A percentile compares a stretch with the other conserved stretches of the same genome.
Conservation (phyloP, 352 stramenopile genomes). For the Pythium angustatum region DNA sequence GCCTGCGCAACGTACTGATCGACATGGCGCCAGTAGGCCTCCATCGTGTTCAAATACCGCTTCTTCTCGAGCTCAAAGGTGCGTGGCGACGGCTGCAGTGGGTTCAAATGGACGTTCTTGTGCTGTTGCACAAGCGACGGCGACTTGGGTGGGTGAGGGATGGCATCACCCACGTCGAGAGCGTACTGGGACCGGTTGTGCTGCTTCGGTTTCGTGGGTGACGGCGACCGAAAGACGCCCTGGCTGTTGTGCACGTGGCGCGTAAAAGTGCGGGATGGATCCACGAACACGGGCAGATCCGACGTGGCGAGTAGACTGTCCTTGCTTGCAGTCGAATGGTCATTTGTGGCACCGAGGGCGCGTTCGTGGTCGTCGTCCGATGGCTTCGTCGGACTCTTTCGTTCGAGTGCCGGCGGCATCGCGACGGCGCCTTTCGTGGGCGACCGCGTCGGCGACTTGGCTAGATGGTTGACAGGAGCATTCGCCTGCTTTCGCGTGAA, state of each 20-base stretch:
- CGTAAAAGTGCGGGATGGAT: slow-evolving; percentile 57
- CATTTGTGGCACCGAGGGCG: not conserved
- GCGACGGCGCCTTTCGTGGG: slow-evolving; percentile 42
- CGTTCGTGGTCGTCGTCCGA: slow-evolving; percentile 15
- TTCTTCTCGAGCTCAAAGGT: slow-evolving; percentile 83
- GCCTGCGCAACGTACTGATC: slow-evolving; percentile 55
- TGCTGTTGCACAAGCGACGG: slow-evolving; percentile 17
- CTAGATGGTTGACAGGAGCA: slow-evolving; percentile 39
- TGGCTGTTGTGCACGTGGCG: slow-evolving; percentile 70
- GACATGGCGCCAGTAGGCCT: slow-evolving; percentile 86
- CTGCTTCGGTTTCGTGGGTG: slow-evolving; percentile 35
- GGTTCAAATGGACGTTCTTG: slow-evolving; percentile 41
- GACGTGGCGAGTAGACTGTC: slow-evolving; percentile 19
- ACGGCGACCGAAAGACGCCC: slow-evolving; percentile 53
- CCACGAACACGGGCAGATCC: slow-evolving; percentile 52
- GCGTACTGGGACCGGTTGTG: slow-evolving; percentile 35
- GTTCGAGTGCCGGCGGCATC: slow-evolving; percentile 57
- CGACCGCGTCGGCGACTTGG: slow-evolving; percentile 37
- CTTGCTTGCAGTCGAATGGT: not conserved
- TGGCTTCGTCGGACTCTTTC: not conserved
- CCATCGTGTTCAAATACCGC: slow-evolving; percentile 75
- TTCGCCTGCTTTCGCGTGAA: slow-evolving; percentile 59
- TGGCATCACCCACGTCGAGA: slow-evolving; percentile 40
- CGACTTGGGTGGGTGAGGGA: slow-evolving; percentile 1
- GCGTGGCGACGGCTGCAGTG: slow-evolving; percentile 52